phyloP scores from a whole-genome alignment of 176 grass and related monocot species.

The Triticum monococcum region DNA sequence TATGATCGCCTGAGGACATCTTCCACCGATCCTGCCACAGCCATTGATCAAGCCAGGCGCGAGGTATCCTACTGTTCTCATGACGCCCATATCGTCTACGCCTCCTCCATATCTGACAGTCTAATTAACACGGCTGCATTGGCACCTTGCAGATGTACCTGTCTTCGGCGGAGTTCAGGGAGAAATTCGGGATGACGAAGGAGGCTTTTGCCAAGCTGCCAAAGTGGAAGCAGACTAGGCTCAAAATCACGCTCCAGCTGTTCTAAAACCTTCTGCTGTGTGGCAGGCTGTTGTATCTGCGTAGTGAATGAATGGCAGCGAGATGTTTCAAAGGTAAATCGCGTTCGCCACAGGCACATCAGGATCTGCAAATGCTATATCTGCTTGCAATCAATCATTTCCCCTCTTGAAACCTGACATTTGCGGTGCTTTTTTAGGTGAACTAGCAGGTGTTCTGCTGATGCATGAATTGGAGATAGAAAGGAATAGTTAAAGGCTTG shows the following conservation, averaged over 20 bases:
- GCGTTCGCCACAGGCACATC: no score
- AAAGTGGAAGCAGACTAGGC: conserved; percentile 92
- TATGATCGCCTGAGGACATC: conserved; percentile 72
- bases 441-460: not conserved
- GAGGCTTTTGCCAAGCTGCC: conserved; percentile 84
- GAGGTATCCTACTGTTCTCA: conserved; percentile 53
- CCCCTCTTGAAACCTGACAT: not conserved
- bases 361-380: no score
- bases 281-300: not conserved
- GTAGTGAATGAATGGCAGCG: conserved; percentile 18
- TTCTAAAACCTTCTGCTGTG: conserved; percentile 42
- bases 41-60: conserved; percentile 66
- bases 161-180: conserved; percentile 66
- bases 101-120: not conserved
- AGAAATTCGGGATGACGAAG: conserved; percentile 84
- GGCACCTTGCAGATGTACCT: conserved; percentile 60
- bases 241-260: conserved; percentile 86
- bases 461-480: not conserved
- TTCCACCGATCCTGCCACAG: conserved; percentile 56
- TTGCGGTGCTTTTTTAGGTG: not conserved
- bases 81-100: not conserved
- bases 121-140: not conserved
- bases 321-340: conserved; percentile 20
- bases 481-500: conserved; percentile 13
- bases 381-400: conserved; percentile 36